These are phyloP conservation scores for Melaleuca alternifolia DNA, from an alignment of 345 rosid species.

Conservation along the genomic window DNA sequence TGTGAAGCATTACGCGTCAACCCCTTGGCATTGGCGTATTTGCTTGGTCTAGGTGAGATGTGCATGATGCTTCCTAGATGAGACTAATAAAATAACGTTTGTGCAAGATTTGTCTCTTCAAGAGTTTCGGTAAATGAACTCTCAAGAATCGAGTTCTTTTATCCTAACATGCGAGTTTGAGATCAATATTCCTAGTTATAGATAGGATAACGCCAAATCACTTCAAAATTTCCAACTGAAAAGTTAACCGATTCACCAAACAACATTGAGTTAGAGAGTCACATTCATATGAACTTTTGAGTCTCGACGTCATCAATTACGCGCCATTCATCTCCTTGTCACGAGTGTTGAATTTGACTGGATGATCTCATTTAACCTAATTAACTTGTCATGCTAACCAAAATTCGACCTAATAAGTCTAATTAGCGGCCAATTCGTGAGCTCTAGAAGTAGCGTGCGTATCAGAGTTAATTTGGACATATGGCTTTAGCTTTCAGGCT, in stretches of 20 bases:
- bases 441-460: neutral
- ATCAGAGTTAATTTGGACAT: neutral
- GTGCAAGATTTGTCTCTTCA: neutral
- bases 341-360: neutral
- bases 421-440: neutral
- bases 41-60: neutral
- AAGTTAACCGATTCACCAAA: neutral
- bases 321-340: neutral
- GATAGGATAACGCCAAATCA: fast-evolving
- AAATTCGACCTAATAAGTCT: neutral
- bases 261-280: neutral
- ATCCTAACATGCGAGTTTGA: neutral
- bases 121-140: neutral
- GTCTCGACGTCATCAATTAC: neutral
- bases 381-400: neutral
- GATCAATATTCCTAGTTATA: neutral
- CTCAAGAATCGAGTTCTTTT: neutral
- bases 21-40: neutral
- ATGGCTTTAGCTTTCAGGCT: neutral
- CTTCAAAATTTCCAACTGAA: neutral
- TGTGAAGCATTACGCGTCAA: neutral
- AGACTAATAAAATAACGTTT: neutral
- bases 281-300: neutral
- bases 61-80: neutral
- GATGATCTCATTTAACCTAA: neutral